Percentiles rank a stretch among this genome's conserved stretches.
These are phyloP conservation scores for Fusarium acutatum DNA, from an alignment of 2,329 filamentous ascomycete species.

Conservation along the genomic window DNA sequence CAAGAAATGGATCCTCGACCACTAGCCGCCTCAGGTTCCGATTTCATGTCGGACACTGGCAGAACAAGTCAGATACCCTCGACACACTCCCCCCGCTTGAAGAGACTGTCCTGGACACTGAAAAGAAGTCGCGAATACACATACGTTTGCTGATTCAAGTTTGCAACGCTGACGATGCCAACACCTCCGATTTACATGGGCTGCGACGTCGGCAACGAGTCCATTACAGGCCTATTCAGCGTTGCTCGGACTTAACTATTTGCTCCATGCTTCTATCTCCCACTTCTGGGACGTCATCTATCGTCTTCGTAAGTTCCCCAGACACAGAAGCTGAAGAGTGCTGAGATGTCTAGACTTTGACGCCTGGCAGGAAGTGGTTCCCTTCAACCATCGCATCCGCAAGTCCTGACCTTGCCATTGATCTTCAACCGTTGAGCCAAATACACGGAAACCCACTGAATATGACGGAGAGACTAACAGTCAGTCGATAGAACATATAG, in stretches of 20 bases:
- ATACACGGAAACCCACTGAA: too few relatives aligned
- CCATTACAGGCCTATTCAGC: too few relatives aligned
- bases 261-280: fast-evolving
- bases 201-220: background rate
- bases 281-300: background rate
- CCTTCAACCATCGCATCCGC: background rate
- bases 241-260: fast-evolving
- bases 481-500: background rate
- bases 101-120: too few relatives aligned
- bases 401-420: background rate
- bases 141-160: too few relatives aligned
- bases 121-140: fast-evolving
- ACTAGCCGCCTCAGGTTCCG: background rate
- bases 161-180: background rate
- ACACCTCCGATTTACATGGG: background rate
- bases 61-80: background rate
- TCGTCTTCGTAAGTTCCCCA: background rate
- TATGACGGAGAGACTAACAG: background rate
- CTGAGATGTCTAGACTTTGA: background rate
- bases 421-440: background rate
- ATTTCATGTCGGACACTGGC: background rate
- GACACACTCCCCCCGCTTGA: too few relatives aligned
- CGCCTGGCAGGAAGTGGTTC: background rate
- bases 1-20: too few relatives aligned
- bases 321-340: background rate